Evolutionary conservation across 208 protist genomes (phyloP).

Genomic region (Crithidia acanthocephali): DNA sequence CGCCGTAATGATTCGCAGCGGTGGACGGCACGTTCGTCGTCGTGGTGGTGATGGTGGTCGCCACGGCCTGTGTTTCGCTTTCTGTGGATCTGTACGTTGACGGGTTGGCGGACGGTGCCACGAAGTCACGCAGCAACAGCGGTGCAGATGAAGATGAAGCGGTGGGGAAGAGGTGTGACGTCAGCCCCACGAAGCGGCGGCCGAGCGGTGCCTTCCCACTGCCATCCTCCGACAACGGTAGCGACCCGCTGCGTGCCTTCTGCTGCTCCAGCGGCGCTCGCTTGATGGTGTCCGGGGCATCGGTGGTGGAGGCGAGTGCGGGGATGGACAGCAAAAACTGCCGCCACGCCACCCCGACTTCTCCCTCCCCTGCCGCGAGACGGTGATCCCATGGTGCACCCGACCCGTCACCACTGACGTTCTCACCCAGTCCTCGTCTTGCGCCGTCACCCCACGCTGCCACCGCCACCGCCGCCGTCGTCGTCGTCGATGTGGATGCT

Average conservation of each 20-base stretch:
- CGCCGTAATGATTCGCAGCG: neutral
- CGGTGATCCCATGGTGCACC: conserved; percentile 16
- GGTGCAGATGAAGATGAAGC: neutral
- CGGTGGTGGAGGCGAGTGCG: neutral
- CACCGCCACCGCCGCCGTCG: neutral
- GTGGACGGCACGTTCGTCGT: neutral
- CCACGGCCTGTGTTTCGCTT: too few species aligned
- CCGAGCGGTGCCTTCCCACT: neutral
- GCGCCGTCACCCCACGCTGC: neutral
- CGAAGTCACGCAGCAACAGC: conserved; percentile 10
- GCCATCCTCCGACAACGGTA: neutral
- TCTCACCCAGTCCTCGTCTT: neutral
- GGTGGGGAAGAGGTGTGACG: conserved; percentile 7
- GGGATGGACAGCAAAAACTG: conserved; percentile 19
- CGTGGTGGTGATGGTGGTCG: too few species aligned
- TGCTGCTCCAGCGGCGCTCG: neutral
- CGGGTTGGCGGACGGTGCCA: neutral
- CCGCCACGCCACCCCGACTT: conserved; percentile 22
- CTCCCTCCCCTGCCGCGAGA: conserved; percentile 7
- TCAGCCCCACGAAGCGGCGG: conserved; percentile 12
- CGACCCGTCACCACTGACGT: neutral
- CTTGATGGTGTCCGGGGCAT: neutral
- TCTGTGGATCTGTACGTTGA: too few species aligned
- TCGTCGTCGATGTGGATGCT: neutral
- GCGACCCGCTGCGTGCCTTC: neutral